These are phyloP conservation scores for Sedum album DNA, from an alignment of 164 flowering plant genomes.

Conservation along the genomic window DNA sequence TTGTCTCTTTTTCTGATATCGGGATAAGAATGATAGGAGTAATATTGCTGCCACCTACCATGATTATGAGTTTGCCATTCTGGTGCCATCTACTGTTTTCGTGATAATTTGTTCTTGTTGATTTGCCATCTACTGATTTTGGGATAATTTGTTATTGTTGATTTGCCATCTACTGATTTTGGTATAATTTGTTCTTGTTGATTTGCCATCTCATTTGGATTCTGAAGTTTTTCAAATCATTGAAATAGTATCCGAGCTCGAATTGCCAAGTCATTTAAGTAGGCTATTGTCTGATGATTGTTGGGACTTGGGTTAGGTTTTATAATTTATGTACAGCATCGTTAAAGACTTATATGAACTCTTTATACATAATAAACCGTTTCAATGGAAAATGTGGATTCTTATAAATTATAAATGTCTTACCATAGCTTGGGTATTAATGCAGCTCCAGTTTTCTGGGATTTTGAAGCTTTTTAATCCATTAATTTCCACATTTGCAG, in stretches of 20 bases:
- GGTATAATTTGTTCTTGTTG: background rate
- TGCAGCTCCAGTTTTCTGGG: background rate
- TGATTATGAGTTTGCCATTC: background rate
- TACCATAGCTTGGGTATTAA: background rate
- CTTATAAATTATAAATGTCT: no score
- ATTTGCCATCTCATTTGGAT: no score
- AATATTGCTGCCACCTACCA: background rate
- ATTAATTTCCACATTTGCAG: conserved; percentile 15
- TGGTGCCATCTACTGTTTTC: background rate
- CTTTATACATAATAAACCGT: no score
- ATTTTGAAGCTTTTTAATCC: background rate
- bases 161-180: background rate
- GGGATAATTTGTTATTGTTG: background rate
- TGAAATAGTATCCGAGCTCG: no score
- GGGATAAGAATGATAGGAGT: background rate
- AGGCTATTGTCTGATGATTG: no score
- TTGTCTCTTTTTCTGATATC: background rate
- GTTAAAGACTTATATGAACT: no score
- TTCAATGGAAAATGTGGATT: no score
- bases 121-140: background rate
- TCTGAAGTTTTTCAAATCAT: background rate
- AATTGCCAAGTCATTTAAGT: no score
- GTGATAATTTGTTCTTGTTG: background rate
- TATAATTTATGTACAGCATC: no score
- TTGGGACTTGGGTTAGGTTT: no score